Evolutionary conservation across 1,284 basidiomycete genomes (phyloP), one percentile per base, ranked within the genome.

Genomic region (Retiboletus flavoniger): DNA sequence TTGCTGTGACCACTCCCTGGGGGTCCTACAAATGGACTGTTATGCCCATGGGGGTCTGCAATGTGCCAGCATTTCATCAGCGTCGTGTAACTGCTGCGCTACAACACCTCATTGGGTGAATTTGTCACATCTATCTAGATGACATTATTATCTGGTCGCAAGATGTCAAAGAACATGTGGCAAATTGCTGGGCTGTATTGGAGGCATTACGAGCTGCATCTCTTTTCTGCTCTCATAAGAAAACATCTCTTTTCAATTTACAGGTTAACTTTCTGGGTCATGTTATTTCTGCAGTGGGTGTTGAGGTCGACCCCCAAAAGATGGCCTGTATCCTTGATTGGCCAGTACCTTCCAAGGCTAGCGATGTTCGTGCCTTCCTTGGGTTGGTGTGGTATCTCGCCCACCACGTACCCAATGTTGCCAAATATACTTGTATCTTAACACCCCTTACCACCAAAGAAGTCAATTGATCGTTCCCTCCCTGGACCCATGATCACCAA

Each of bases 81-180:
- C n/a, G 36, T 0, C 35, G 45, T 0, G 63, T 71, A 58, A 54
- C 53, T 0, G 2, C 34, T 2, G 55, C 58, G 0, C 50, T 71
- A 0, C 38, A 19, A 1, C 58, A 60, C 0, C 47, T 68, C 1
- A 56, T 73, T 24, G 61, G 66, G 0, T 51, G 55, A 48, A 58
- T 61, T 3, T 63, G 57, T 14, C 57, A 63, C 29, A 62, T 74
- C 0, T n/a, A n/a, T n/a, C n/a, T n/a, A n/a, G n/a, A n/a, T n/a
- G n/a, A n/a, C n/a, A n/a, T n/a, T n/a, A n/a, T 76, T 40, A 71
- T 77, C 19, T 76, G 63, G 59, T 72, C 64, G 0, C 39, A 70
- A 4, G 56, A 61, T 0, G 3, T 68, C 0, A 61, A 68, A 1
- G 64, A 75, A 38, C 75, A 77, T 46, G 47, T 61, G 13, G 0